Evolutionary conservation across 441 rosid genomes (phyloP).

Genomic region (Mallotus japonicus): DNA sequence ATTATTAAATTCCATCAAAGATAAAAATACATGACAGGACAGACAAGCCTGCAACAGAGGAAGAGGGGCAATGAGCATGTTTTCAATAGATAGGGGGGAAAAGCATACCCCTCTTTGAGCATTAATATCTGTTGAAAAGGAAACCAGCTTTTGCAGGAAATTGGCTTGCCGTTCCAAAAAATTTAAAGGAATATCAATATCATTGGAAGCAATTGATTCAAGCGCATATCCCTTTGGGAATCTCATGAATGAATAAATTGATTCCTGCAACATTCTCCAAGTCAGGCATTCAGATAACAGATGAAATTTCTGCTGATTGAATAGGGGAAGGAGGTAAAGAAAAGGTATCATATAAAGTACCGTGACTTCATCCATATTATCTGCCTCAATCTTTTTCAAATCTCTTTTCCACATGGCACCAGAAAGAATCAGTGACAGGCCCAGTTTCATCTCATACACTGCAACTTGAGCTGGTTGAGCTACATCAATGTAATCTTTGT

Average conservation of each 20-base stretch:
- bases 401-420: constrained; percentile 42
- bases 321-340: not conserved
- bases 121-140: constrained; percentile 41
- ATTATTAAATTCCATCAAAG: not conserved
- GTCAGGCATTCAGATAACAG: constrained; percentile 24
- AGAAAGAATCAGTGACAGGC: constrained; percentile 65
- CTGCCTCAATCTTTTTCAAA: constrained; percentile 41
- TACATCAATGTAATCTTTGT: constrained; percentile 67
- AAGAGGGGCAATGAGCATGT: not conserved
- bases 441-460: constrained; percentile 87
- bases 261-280: constrained; percentile 52
- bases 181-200: constrained; percentile 38
- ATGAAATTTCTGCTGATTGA: not conserved
- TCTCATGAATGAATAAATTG: constrained; percentile 71
- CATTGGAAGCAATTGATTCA: constrained; percentile 36
- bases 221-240: constrained; percentile 57
- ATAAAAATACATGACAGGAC: not conserved
- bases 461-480: constrained; percentile 95
- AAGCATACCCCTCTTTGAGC: constrained; percentile 46
- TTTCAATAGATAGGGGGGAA: not conserved
- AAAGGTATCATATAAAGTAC: constrained; percentile 36
- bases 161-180: constrained; percentile 44
- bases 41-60: not conserved
- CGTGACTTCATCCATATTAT: constrained; percentile 54
- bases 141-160: constrained; percentile 67